Base-by-base conservation (phyloP, 2,329 filamentous ascomycete species). In the Cryphonectria parasitica region DNA sequence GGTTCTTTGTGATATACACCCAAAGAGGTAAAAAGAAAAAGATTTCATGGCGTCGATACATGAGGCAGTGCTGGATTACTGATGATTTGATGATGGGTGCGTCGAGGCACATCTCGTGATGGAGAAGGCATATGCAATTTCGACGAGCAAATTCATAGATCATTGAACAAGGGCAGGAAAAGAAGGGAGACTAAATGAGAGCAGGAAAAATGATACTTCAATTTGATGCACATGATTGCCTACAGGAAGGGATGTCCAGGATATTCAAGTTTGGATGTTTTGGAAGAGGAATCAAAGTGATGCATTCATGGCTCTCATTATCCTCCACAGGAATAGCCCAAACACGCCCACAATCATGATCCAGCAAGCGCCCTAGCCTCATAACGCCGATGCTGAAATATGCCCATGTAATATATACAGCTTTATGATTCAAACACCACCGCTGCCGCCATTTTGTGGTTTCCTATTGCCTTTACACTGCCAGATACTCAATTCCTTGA, bases 341-440 rank as follows among this genome's bases (percentile, higher is more conserved):
- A 31, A 41, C 43, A 60, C 19, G 31, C 31, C 45, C 31, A 64
- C 22, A 28, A 67, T 64, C 2, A 63, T 67, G 49, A 54, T 60
- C n/a, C 60, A 25, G 17, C 28, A 36, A 34, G 17, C 4, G 17
- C 22, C 49, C 34, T n/a, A 54, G 25, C 49, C 64, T 66, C 45
- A 31, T n/a, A 68, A 68, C 60, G 61, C 66, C 66, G 2, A 56
- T 64, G 60, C 66, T 43, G n/a, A n/a, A n/a, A n/a, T 22, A 61
- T 10, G 45, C 58, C 58, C 28, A 3, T 25, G 45, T 60, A 60
- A 60, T 43, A 39, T 49, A 52, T 60, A 56, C 60, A 66, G 28
- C 17, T 17, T 22, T 3, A 49, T 19, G 7, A 17, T 15, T 31
- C 66, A 13, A 19, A 39, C 11, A 52, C 15, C 52, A 39, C 2